Percentiles rank a stretch among this genome's conserved stretches.
Conservation (phyloP, 495 filamentous ascomycete genomes). For the Penicillium malachiteum region DNA sequence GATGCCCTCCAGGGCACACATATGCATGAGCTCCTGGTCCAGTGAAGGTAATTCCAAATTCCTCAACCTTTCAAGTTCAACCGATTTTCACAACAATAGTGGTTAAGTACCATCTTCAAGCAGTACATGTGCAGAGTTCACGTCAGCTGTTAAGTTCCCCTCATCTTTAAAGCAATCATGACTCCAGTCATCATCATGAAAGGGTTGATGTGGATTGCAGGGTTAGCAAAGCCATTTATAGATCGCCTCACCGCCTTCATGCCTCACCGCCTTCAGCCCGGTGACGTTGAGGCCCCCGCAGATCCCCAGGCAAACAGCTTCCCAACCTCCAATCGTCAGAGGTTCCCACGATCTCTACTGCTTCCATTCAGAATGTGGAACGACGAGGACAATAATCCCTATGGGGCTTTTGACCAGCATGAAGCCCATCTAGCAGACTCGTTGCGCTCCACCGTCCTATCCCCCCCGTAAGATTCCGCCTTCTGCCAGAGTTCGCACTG, state of each 20-base stretch:
- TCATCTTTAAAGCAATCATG: too few relatives aligned
- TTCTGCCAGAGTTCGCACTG: conserved; percentile 4
- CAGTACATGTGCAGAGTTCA: too few relatives aligned
- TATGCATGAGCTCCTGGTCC: too few relatives aligned
- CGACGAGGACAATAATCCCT: conserved; percentile 94
- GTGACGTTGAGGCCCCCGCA: conserved; percentile 33
- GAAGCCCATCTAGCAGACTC: conserved; percentile 75
- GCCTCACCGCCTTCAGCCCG: conserved; percentile 4
- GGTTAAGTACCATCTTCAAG: too few relatives aligned
- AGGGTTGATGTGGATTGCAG: neutral
- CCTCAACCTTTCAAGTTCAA: too few relatives aligned
- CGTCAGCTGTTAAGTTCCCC: too few relatives aligned
- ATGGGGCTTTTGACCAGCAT: conserved; percentile 82
- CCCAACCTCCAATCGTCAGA: conserved; percentile 7
- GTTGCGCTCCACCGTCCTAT: conserved; percentile 61
- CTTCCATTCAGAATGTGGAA: conserved; percentile 54
- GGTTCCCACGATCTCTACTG: too few relatives aligned
- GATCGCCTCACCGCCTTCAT: neutral
- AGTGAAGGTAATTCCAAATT: too few relatives aligned
- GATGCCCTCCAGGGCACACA: too few relatives aligned
- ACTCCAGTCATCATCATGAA: neutral
- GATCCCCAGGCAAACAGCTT: conserved; percentile 25
- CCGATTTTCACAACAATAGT: too few relatives aligned
- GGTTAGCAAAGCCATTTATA: neutral
- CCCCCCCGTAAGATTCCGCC: conserved; percentile 41